Evolutionary conservation across 306 rosid species (phyloP).

Genomic region (Canavalia ensiformis): DNA sequence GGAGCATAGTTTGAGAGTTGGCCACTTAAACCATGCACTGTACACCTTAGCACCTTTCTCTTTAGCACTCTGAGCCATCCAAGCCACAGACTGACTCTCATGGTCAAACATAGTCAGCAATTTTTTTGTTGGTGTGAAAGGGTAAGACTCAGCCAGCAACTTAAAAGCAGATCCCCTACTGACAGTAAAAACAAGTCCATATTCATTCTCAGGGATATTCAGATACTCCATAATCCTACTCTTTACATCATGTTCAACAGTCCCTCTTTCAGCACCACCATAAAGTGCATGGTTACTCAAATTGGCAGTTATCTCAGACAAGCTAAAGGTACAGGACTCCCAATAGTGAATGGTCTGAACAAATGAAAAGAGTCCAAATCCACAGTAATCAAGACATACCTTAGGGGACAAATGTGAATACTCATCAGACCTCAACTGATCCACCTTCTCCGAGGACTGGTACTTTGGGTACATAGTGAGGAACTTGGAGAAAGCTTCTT

Average conservation of each 20-base stretch:
- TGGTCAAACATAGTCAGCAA: conserved; percentile 96
- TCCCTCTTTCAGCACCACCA: conserved; percentile 92
- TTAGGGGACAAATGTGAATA: conserved; percentile 82
- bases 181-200: conserved; percentile 95
- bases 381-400: conserved; percentile 99
- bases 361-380: conserved; percentile 91
- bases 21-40: conserved; percentile 98
- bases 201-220: conserved; percentile 96
- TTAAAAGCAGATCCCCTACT: conserved; percentile 96
- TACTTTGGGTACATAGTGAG: conserved; percentile 94
- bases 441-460: conserved; percentile 82
- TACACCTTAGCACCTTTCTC: conserved; percentile 91
- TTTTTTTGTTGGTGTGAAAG: conserved; percentile 87
- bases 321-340: conserved; percentile 97
- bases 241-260: conserved; percentile 89
- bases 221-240: conserved; percentile 88
- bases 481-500: conserved; percentile 78
- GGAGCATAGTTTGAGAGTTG: conserved; percentile 92
- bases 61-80: conserved; percentile 95
- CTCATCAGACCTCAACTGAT: conserved; percentile 88
- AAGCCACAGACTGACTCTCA: conserved; percentile 93
- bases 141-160: conserved; percentile 89
- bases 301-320: conserved; percentile 96
- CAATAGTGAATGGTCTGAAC: conserved; percentile 91
- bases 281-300: conserved; percentile 92